Evolutionary conservation across 805 yeast genomes (phyloP), one percentile per base, ranked within the genome.

Genomic region (Monosporozyma servazzii): DNA sequence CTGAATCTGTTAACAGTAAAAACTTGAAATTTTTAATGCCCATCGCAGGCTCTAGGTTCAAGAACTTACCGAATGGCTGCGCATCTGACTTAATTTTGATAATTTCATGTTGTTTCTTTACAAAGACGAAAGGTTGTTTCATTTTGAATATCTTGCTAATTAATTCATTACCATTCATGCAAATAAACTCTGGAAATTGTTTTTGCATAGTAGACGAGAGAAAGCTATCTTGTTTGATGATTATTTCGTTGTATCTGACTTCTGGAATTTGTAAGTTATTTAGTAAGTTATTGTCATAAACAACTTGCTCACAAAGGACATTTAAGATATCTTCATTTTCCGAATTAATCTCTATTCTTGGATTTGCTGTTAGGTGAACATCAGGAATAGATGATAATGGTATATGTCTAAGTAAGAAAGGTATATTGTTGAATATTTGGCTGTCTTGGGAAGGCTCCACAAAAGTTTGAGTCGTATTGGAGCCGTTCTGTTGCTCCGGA

Each of bases 341-440:
- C 7, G 47, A 49, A 8, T 50, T 52, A 2, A 60, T 44, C 2
- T 54, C 52, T 5, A 64, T 54, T 2, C 50, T 42, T 3, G 68
- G 66, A 43, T 61, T 64, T 3, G 57, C 48, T 23, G 47, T 49
- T 7, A 59, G 66, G 54, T 81, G 80, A 13, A 63, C 58, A 15
- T 73, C 70, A 0, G 95, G 91, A 10, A 86, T 79, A 0, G 86
- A 76, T 44, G 75, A 71, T 0, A 82, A 71, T 18, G 87, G 82
- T 53, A 84, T 77, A 42, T 82, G 78, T 53, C 90, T 69, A 27
- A 86, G 65, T 10, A 86, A 71, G 65, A 86, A 79, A 1, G 89
- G 90, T 33, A 85, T 64, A 66, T 82, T 82, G 56, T 82, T 84
- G 5, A 86, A 75, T 21, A 45, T 21, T 23, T 44, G 47, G 18